Percentiles rank a stretch among this genome's conserved stretches.
Conservation (phyloP, 1,139 yeast species). For the Kazachstania sp. region DNA sequence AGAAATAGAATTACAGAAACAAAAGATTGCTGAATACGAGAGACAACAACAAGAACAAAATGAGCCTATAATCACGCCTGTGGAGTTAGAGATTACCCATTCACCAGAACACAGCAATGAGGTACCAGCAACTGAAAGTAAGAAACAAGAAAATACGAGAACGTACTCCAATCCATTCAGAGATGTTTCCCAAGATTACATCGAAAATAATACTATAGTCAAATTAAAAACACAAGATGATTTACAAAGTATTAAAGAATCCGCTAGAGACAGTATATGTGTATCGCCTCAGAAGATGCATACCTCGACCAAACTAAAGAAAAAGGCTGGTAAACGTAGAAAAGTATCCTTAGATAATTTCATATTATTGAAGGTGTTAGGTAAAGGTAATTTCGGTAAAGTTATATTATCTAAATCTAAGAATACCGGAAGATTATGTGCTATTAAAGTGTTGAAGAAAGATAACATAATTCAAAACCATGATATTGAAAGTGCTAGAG, state of each 20-base stretch:
- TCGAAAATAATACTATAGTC: conserved; percentile 12
- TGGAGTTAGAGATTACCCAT: conserved; percentile 2
- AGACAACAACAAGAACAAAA: conserved; percentile 1
- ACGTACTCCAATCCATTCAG: conserved; percentile 25
- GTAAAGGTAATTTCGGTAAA: conserved; percentile 96
- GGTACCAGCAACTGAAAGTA: neutral
- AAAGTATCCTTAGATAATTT: conserved; percentile 93
- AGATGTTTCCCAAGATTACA: conserved; percentile 19
- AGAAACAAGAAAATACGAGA: neutral
- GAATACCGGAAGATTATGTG: conserved; percentile 65
- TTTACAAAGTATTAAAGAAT: neutral
- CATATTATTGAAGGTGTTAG: conserved; percentile 85
- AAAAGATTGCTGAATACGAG: conserved; percentile 5
- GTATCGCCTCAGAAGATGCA: conserved; percentile 22
- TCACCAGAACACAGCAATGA: neutral
- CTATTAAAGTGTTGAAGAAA: conserved; percentile 90
- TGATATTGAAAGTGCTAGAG: conserved; percentile 89
- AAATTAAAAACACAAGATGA: conserved; percentile 1
- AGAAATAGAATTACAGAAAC: conserved; percentile 17
- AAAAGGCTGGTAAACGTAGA: conserved; percentile 31
- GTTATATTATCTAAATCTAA: conserved; percentile 94
- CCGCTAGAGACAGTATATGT: neutral
- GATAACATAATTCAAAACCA: conserved; percentile 92
- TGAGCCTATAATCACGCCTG: conserved; percentile 1
- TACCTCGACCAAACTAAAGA: conserved; percentile 16